A percentile compares a stretch with the other conserved stretches of the same genome.
These are phyloP conservation scores for Chrysoporthe austroafricana DNA, from an alignment of 2,329 filamentous ascomycete species.

Conservation along the genomic window DNA sequence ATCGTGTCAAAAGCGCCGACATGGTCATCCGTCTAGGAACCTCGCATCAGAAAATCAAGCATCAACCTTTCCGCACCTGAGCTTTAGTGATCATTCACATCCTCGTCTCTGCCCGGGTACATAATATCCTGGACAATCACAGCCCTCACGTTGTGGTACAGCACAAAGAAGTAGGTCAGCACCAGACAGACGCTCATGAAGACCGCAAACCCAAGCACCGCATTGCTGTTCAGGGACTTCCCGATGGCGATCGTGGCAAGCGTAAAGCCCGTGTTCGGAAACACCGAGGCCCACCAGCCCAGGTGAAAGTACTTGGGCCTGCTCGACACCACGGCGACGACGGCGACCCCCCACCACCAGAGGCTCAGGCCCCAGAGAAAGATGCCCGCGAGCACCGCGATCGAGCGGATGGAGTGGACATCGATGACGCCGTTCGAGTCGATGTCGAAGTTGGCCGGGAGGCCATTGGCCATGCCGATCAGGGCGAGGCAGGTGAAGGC, in stretches of 20 bases:
- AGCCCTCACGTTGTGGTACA: slow-evolving; percentile 50
- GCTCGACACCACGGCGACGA: slow-evolving; percentile 49
- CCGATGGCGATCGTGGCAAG: slow-evolving; percentile 60
- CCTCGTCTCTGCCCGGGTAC: slow-evolving; percentile 59
- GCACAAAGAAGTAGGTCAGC: slow-evolving; percentile 47
- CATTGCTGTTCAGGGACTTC: slow-evolving; percentile 49
- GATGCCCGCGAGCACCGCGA: slow-evolving; percentile 49
- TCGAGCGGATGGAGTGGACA: slow-evolving; percentile 47
- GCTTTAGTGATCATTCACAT: slow-evolving; percentile 50
- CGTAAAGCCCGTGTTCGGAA: slow-evolving; percentile 64
- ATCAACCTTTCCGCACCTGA: neutral
- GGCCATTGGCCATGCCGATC: slow-evolving; percentile 66
- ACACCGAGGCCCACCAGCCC: slow-evolving; percentile 68
- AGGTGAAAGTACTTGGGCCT: slow-evolving; percentile 59
- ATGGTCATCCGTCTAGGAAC: neutral
- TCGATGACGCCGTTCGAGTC: slow-evolving; percentile 49
- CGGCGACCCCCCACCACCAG: slow-evolving; percentile 56
- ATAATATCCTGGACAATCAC: slow-evolving; percentile 58
- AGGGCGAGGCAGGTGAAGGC: slow-evolving; percentile 73
- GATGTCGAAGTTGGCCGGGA: slow-evolving; percentile 52
- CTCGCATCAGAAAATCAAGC: neutral
- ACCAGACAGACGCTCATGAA: slow-evolving; percentile 54
- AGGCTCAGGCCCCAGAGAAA: slow-evolving; percentile 42
- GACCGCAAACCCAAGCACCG: slow-evolving; percentile 52
- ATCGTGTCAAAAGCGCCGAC: neutral